Evolutionary conservation across 306 rosid genomes (phyloP), one percentile per base, ranked within the genome.

Genomic region (Ammopiptanthus mongolicus): DNA sequence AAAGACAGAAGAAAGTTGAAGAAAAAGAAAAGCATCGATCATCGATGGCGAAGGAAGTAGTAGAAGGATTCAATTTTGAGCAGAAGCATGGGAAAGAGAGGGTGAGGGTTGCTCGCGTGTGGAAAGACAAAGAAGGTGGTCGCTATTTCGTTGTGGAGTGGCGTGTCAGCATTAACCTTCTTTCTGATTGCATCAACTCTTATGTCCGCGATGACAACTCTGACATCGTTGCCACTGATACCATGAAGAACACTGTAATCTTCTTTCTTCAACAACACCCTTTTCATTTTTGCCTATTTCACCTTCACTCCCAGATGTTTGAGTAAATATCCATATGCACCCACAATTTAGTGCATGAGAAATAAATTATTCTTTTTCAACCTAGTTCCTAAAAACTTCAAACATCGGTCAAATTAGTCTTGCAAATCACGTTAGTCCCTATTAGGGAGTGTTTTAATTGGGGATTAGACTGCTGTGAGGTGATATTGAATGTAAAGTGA

Each of bases 201-300:
- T 92, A 95, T n/a, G 48, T 84, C 37, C 75, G 81, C 25, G 96
- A 81, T 34, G 96, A 91, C 64, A 91, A 90, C 60, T 86, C 97
- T 1, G 96, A 95, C 28, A 84, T 92, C 77, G 98, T 95, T 67
- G 97, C 97, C 34, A 95, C 98, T 25, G 97, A 92, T 29, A 90
- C 97, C 73, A 90, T 95, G 90, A 95, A 95, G 71, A 95, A 95
- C 87, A 95, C 98, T 0, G 97, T 95, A 75, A 70, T 50, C 0
- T 14, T 19, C 21, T 19, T 14, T 0, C 0, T 19, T 23, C 60
- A 28, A n/a, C 17, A 0, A n/a, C 17, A 0, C 15, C 1, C 4
- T 44, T 3, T 18, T 25, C 25, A 23, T 25, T 25, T 25, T n/a
- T n/a, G n/a, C n/a, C n/a, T n/a, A n/a, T n/a, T n/a, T n/a, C n/a